Conservation (phyloP, 306 rosid species). For the Castanea crenata region DNA sequence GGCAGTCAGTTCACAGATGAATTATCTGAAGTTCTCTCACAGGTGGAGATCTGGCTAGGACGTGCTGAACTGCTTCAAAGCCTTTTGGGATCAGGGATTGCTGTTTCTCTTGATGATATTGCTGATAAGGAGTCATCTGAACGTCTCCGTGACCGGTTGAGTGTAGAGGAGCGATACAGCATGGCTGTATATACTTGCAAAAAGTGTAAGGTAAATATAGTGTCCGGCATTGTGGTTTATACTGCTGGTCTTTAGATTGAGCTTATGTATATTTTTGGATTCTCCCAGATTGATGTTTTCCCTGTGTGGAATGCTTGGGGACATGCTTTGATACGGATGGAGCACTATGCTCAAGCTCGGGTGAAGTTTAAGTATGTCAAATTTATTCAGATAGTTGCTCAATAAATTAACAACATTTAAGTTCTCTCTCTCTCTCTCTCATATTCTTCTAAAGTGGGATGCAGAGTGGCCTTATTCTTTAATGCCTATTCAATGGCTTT, state of each 20-base stretch:
- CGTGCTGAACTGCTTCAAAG: conserved; percentile 98
- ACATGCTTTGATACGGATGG: conserved; percentile 95
- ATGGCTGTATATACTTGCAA: conserved; percentile 97
- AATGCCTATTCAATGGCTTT: conserved; percentile 32
- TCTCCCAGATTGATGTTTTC: conserved; percentile 87
- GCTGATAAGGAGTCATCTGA: conserved; percentile 93
- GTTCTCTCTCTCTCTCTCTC: neutral
- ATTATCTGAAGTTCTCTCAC: conserved; percentile 75
- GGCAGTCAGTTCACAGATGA: conserved; percentile 92
- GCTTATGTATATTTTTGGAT: conserved; percentile 18
- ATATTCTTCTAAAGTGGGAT: neutral
- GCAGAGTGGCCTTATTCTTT: conserved; percentile 7
- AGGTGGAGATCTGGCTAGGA: conserved; percentile 78
- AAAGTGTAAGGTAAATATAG: conserved; percentile 83
- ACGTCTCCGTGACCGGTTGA: conserved; percentile 88
- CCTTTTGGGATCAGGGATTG: conserved; percentile 95
- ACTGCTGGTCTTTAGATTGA: conserved; percentile 22
- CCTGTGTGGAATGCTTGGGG: conserved; percentile 99
- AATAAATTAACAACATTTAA: neutral
- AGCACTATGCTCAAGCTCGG: conserved; percentile 94
- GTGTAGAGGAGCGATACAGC: conserved; percentile 84
- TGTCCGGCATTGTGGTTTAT: conserved; percentile 12
- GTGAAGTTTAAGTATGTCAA: conserved; percentile 86
- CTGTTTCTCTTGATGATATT: conserved; percentile 92
- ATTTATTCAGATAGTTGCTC: conserved; percentile 1